phyloP scores from a whole-genome alignment of 2,329 filamentous ascomycete species.

The Arthrobotrys sinensis region DNA sequence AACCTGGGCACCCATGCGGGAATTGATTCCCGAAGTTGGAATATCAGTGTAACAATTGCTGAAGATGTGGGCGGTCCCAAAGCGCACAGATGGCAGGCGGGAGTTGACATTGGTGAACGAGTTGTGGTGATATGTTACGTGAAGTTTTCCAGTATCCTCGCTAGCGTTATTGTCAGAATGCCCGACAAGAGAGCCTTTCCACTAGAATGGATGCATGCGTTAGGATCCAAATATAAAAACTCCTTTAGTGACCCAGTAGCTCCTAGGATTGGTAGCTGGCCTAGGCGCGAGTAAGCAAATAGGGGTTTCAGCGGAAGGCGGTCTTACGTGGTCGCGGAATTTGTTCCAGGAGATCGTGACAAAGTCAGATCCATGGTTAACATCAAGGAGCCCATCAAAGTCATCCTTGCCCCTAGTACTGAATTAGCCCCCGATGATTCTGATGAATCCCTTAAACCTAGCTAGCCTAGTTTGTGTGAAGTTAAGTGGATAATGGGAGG shows the following conservation, averaged over 20 bases:
- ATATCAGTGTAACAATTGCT: constrained; percentile 65
- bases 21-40: constrained; percentile 72
- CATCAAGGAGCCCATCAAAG: constrained; percentile 69
- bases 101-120: constrained; percentile 77
- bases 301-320: no score
- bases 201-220: constrained; percentile 67
- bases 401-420: constrained; percentile 67
- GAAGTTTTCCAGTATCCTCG: constrained; percentile 76
- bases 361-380: constrained; percentile 69
- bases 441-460: no score
- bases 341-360: constrained; percentile 70
- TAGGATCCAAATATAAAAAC: not conserved
- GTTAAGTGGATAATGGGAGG: no score
- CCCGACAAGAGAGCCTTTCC: constrained; percentile 74
- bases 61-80: constrained; percentile 76
- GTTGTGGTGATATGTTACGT: constrained; percentile 78
- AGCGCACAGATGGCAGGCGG: constrained; percentile 76
- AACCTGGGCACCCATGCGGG: constrained; percentile 72
- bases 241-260: no score
- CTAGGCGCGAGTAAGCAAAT: no score
- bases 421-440: no score
- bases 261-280: no score
- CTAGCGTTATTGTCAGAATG: constrained; percentile 74
- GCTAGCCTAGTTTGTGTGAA: no score
- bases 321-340: constrained; percentile 43